Evolutionary conservation across 305 asterid genomes (phyloP), one percentile per base, ranked within the genome.

Genomic region (Ilex paraguariensis): DNA sequence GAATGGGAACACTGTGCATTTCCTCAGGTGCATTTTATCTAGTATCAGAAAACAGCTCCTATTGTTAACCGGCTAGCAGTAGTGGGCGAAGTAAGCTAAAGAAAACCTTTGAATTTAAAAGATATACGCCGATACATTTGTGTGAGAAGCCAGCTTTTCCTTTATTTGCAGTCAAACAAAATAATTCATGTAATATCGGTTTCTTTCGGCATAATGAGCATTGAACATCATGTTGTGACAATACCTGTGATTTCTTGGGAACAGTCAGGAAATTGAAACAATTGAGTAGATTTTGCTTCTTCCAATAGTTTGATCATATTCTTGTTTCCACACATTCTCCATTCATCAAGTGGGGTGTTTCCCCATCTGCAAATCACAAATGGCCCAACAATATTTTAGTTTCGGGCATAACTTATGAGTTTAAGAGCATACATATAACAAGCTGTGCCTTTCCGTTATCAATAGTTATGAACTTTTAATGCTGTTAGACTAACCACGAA

Each of bases 1-100:
- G 64, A 75, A 90, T 0, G 95, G 95, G 36, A 84, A 82, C 45
- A 86, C 87, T 0, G 93, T 90, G 71, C 96, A 90, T 74, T 90
- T 87, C 77, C 72, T 77, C 45, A 21, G 65, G 40, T 69, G 74
- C 64, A 16, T 49, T 70, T 66, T 80, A 57, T 83, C 95, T 83
- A 83, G 40, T 60, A 67, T 57, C 58, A 39, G 42, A 36, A 56
- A 57, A 51, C 15, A 59, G 13, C 4, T 11, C 5, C 16, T n/a
- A 49, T 49, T 1, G 14, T 49, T n/a, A n/a, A 12, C 4, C 3
- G 53, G 53, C 53, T 49, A n/a, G 53, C 13, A 49, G 53, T 49
- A 49, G 53, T 49, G 13, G 16, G 13, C 13, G 4, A 12, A 49
- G 11, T 36, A 21, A 46, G 52, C 10, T 5, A 36, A 36, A 36